A percentile compares a stretch with the other conserved stretches of the same genome.
These are phyloP conservation scores for Fomitopsis schrenkii DNA, from an alignment of 1,284 basidiomycete genomes.

Conservation along the genomic window DNA sequence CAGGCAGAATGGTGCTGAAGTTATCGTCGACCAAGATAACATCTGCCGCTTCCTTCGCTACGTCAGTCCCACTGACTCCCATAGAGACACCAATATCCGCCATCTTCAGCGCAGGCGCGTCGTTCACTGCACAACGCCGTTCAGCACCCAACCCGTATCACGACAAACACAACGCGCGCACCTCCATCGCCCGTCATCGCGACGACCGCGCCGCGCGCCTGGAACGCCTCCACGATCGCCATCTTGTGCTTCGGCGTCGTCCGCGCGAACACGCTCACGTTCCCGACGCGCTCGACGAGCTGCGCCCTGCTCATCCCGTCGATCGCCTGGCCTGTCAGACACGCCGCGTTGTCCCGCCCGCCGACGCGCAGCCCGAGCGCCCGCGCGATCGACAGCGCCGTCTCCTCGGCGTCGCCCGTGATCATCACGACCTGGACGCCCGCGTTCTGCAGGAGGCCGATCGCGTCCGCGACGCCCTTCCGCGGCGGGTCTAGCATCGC, in stretches of 20 bases:
- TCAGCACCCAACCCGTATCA: neutral
- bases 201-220: conserved; percentile 84
- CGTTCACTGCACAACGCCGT: conserved; percentile 66
- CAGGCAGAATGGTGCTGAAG: conserved; percentile 91
- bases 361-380: conserved; percentile 81
- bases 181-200: conserved; percentile 98
- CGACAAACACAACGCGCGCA: conserved; percentile 24
- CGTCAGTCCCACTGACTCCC: conserved; percentile 96
- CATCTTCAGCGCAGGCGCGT: conserved; percentile 96
- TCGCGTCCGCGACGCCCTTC: conserved; percentile 88
- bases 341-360: conserved; percentile 31
- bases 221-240: conserved; percentile 93
- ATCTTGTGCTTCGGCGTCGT: conserved; percentile 98
- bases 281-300: conserved; percentile 79
- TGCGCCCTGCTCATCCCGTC: conserved; percentile 81
- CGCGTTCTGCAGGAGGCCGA: conserved; percentile 74
- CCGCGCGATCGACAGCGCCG: conserved; percentile 85
- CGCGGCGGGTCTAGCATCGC: conserved; percentile 96
- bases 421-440: conserved; percentile 98
- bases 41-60: conserved; percentile 97
- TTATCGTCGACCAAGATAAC: conserved; percentile 98
- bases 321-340: conserved; percentile 84
- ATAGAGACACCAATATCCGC: conserved; percentile 98
- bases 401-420: conserved; percentile 92
- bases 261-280: conserved; percentile 87